Percentiles rank a stretch among this genome's conserved stretches.
Evolutionary conservation across 306 rosid genomes (phyloP).

Genomic region (Cicer judaicum): DNA sequence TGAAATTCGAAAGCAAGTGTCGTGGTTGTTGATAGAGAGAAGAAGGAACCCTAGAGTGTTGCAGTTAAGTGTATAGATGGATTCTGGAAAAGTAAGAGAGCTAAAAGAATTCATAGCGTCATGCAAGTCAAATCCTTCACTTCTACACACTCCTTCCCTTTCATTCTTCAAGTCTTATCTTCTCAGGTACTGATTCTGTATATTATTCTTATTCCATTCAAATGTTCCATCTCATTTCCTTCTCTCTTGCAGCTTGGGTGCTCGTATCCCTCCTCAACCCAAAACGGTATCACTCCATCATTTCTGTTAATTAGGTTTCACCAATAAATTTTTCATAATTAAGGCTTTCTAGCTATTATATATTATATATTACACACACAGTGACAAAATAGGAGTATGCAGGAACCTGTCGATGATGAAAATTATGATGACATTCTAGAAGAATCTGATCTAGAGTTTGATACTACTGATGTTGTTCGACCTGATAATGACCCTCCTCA

Average conservation of each 20-base stretch:
- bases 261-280: conserved; percentile 65
- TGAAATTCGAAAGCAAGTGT: too few relatives aligned
- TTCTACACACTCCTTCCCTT: conserved; percentile 69
- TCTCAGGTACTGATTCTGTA: conserved; percentile 52
- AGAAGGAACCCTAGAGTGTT: neutral
- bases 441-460: conserved; percentile 84
- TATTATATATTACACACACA: neutral
- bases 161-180: conserved; percentile 85
- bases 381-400: conserved; percentile 1
- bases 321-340: neutral
- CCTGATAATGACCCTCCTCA: conserved; percentile 83
- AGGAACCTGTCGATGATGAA: conserved; percentile 55
- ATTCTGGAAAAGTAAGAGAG: conserved; percentile 50
- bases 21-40: neutral
- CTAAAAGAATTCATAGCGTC: conserved; percentile 59
- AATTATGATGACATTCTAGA: conserved; percentile 63
- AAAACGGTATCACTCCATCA: conserved; percentile 46
- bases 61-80: conserved; percentile 43
- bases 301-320: too few relatives aligned
- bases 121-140: conserved; percentile 72
- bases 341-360: conserved; percentile 16
- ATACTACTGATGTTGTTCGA: conserved; percentile 63
- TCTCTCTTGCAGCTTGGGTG: conserved; percentile 60
- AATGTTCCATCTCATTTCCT: neutral
- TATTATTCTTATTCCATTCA: too few relatives aligned